Evolutionary conservation across 1,139 yeast species (phyloP).

Genomic region (Diutina neorugosa): DNA sequence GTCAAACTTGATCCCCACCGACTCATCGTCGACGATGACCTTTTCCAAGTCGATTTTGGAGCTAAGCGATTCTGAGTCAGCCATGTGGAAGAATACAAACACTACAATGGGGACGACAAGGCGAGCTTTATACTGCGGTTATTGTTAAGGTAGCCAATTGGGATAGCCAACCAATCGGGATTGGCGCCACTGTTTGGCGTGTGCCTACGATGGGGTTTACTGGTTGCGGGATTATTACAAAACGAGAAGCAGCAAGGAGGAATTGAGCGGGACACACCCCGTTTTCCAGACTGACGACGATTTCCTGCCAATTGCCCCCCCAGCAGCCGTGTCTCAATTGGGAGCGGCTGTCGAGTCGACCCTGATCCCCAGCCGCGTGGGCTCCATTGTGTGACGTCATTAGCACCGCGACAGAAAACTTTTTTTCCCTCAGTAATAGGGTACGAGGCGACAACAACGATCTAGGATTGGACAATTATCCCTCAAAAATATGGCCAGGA

Average conservation of each 20-base stretch:
- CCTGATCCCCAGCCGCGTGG: background rate
- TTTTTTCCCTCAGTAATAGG: background rate
- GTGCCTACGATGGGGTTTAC: background rate
- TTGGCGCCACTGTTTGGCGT: background rate
- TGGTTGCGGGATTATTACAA: background rate
- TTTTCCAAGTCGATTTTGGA: background rate
- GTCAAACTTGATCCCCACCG: slow-evolving; percentile 1
- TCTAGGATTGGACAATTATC: slow-evolving; percentile 1
- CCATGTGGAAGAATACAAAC: background rate
- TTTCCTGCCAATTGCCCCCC: background rate
- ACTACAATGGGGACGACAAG: background rate
- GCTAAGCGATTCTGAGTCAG: background rate
- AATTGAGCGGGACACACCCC: background rate
- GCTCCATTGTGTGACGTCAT: background rate
- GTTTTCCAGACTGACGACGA: background rate
- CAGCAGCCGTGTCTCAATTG: background rate
- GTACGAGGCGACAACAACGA: background rate
- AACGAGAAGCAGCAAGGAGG: background rate
- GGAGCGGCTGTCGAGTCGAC: background rate
- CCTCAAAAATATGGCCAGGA: background rate
- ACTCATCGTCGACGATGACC: background rate
- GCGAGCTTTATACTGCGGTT: background rate
- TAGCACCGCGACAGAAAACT: background rate
- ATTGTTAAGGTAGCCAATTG: background rate
- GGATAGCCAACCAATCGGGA: background rate